These are phyloP conservation scores for Aspergillus ustus DNA, from an alignment of 2,329 filamentous ascomycete species.

Conservation along the genomic window DNA sequence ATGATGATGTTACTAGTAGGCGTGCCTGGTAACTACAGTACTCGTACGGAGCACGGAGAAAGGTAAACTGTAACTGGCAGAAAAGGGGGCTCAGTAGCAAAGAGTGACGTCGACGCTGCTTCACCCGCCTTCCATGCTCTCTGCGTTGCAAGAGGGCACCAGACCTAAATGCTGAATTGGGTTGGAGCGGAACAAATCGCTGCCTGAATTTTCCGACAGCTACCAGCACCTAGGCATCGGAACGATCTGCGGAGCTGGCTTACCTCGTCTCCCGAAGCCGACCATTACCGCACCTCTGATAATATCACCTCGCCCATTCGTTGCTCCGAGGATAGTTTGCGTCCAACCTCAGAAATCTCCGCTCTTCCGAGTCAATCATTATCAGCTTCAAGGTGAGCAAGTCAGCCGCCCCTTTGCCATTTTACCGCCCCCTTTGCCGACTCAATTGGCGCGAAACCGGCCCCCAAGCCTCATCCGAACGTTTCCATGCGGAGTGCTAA, in stretches of 20 bases:
- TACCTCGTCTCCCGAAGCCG: slow-evolving; percentile 31
- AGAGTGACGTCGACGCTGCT: slow-evolving; percentile 15
- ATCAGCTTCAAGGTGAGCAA: slow-evolving; percentile 37
- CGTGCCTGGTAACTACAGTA: slow-evolving; percentile 10
- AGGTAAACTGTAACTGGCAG: slow-evolving; percentile 1
- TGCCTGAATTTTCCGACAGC: slow-evolving; percentile 11
- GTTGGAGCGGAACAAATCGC: background rate
- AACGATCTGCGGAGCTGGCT: slow-evolving; percentile 33
- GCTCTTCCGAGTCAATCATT: slow-evolving; percentile 40
- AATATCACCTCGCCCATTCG: slow-evolving; percentile 39
- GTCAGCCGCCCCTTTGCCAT: slow-evolving; percentile 35
- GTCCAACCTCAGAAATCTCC: slow-evolving; percentile 36
- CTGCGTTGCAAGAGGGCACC: slow-evolving; percentile 27
- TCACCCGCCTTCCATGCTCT: slow-evolving; percentile 3
- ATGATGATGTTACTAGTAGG: slow-evolving; percentile 1
- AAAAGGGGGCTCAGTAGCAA: slow-evolving; percentile 10
- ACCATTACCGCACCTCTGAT: slow-evolving; percentile 38
- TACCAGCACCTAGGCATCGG: slow-evolving; percentile 22
- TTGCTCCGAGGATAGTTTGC: slow-evolving; percentile 36
- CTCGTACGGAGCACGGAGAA: too few relatives aligned
- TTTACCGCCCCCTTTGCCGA: slow-evolving; percentile 25
- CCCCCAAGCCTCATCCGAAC: slow-evolving; percentile 34
- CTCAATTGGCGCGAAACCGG: slow-evolving; percentile 40
- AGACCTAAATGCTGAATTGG: slow-evolving; percentile 23
- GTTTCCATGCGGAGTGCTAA: slow-evolving; percentile 38